Evolutionary conservation across 768 basidiomycete genomes (phyloP), one percentile per base, ranked within the genome.

Genomic region (Lentinula aciculospora): DNA sequence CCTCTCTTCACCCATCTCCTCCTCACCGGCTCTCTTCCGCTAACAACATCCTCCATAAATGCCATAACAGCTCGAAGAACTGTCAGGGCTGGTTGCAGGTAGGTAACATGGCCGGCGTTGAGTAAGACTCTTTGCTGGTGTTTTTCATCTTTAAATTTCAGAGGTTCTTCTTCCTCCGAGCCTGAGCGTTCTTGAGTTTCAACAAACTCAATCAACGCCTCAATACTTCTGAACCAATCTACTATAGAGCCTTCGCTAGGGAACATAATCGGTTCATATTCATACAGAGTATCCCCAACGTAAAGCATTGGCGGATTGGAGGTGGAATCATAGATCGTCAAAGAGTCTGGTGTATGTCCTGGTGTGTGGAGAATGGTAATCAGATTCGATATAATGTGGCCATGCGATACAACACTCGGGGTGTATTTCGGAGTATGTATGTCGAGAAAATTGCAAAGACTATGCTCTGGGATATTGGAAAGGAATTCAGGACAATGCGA

Each of bases 281-380:
- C 82, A 60, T 84, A 83, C 42, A 82, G 67, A 45, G 79, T 76
- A 59, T 84, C 83, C 2, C 83, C 83, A 10, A 81, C 79, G 49
- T 81, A 84, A 1, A 82, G 68, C 80, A 82, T 79, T 60, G 34
- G 34, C 3, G 10, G 34, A 12, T 66, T 68, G 53, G 83, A 82
- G 5, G 60, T 64, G 12, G 65, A 68, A 56, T 83, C 79, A 69
- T 80, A 84, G 3, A 82, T 60, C 0, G 80, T 81, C n/a, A 82
- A 66, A 61, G 81, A 77, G 67, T 84, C 83, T 2, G 82, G 82
- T 0, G 78, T 83, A 58, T 84, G 83, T 27, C 82, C 81, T 0
- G 82, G 81, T 0, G 81, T 82, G 59, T 84, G 82, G 56, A 83
- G 69, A 56, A 82, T 68, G 2, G 60, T 71, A 25, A 84, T 60